Base-by-base conservation (phyloP, 2,329 filamentous ascomycete species). In the Neopestalotiopsis clavispora region DNA sequence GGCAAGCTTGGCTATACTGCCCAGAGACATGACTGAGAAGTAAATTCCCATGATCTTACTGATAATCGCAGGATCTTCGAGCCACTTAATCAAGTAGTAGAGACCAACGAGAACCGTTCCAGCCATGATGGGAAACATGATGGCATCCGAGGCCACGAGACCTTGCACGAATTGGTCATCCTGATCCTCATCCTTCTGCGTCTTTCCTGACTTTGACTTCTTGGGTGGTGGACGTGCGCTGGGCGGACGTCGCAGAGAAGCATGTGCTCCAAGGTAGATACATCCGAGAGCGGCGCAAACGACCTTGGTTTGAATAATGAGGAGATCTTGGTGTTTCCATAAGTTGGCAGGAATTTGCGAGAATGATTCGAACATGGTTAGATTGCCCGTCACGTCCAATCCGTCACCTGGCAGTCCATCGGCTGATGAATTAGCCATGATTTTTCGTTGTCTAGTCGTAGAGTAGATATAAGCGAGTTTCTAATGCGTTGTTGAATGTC, bases 41-140 rank as follows among this genome's bases (percentile, higher is more conserved):
- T 98, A 98, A 76, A 87, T 90, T 52, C 93, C 91, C 28, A 98
- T 83, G 52, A 97, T 87, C 80, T 91, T 93, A 83, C 95, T 98
- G 75, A 98, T 82, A 28, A 97, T 83, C 12, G 90, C 85, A 0
- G 94, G 91, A 75, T 97, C 93, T 72, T 95, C 86, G 67, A 98
- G 88, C 87, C 92, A 96, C 78, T 97, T 94, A 77, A 98, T 94
- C 69, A 97, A 84, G 74, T 95, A 91, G 83, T 98, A 98, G 13
- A 98, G 85, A 4, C 90, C 90, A 57, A 90, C 86, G 9, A 98
- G 87, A 1, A 91, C 89, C 10, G 84, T 76, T 1, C 90, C 94
- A 5, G 94, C 95, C 67, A 94, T 84, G 40, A 98, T 74, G 1
- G 95, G 96, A 71, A 98, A 93, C 74, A 97, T 80, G 73, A 98